A percentile compares a stretch with the other conserved stretches of the same genome.
These are phyloP conservation scores for Cylindricascospora bacillispora DNA, from an alignment of 1,139 yeast species.

Conservation along the genomic window DNA sequence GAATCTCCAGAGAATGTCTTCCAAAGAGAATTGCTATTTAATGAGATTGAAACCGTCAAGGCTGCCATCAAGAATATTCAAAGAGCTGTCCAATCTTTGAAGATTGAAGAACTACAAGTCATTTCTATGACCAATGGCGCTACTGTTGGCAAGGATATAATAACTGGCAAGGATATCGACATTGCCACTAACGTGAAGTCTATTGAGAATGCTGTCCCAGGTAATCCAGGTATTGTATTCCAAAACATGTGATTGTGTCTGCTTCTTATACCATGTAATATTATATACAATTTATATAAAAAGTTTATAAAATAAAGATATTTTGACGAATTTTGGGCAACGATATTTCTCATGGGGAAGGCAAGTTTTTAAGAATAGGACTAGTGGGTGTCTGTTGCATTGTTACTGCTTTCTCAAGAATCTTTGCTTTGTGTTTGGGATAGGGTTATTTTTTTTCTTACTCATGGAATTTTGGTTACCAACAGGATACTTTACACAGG, in stretches of 20 bases:
- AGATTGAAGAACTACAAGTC: conserved; percentile 39
- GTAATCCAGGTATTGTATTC: conserved; percentile 78
- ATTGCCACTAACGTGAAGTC: conserved; percentile 54
- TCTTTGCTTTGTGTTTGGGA: too few species aligned
- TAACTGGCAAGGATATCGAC: conserved; percentile 60
- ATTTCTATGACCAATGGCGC: conserved; percentile 50
- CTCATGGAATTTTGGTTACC: too few species aligned
- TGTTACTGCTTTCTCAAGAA: too few species aligned
- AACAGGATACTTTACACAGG: too few species aligned
- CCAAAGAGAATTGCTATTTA: conserved; percentile 72
- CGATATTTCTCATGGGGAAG: too few species aligned
- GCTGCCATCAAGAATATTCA: conserved; percentile 42
- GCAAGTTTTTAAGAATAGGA: too few species aligned
- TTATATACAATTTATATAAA: too few species aligned
- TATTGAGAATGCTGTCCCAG: conserved; percentile 80
- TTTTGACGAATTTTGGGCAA: too few species aligned
- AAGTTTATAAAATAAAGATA: too few species aligned
- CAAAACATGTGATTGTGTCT: conserved; percentile 33
- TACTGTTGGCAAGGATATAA: conserved; percentile 46
- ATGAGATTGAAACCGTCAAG: conserved; percentile 60
- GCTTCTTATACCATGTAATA: too few species aligned
- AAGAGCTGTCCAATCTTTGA: conserved; percentile 52
- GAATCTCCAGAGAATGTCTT: conserved; percentile 70
- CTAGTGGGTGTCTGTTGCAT: too few species aligned
- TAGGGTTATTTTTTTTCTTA: too few species aligned